These are phyloP conservation scores for Juglanconis sp. DNA, from an alignment of 2,329 filamentous ascomycete species.

Conservation along the genomic window DNA sequence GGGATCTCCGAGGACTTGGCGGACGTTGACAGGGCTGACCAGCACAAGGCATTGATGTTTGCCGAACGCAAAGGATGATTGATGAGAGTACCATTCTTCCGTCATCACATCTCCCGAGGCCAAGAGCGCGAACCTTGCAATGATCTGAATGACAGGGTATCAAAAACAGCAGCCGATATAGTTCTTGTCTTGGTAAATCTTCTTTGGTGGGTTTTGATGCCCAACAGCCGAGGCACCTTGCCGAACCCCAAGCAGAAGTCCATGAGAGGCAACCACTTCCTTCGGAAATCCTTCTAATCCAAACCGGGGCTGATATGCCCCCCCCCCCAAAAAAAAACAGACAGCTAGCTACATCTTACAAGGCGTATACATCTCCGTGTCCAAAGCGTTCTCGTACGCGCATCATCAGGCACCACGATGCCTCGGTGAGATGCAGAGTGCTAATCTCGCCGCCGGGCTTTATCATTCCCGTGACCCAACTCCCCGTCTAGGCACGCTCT, in stretches of 20 bases:
- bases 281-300: not conserved
- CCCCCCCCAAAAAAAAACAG: too few species aligned
- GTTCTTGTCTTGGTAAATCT: not conserved
- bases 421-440: not conserved
- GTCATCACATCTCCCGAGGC: too few species aligned
- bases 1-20: too few species aligned
- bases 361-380: too few species aligned
- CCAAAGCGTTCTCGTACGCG: too few species aligned
- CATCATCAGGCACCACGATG: not conserved
- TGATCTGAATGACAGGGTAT: not conserved
- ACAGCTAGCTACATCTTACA: too few species aligned
- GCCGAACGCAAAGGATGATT: too few species aligned
- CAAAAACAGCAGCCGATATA: not conserved
- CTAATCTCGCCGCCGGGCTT: not conserved
- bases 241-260: not conserved
- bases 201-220: not conserved
- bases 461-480: not conserved
- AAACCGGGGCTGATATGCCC: not conserved
- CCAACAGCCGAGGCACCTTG: not conserved
- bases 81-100: too few species aligned
- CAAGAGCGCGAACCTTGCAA: not conserved
- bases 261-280: not conserved
- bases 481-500: not conserved
- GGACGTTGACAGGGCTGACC: too few species aligned
- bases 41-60: too few species aligned